Conservation (phyloP, 2,329 filamentous ascomycete genomes). For the Lomentospora prolificans region DNA sequence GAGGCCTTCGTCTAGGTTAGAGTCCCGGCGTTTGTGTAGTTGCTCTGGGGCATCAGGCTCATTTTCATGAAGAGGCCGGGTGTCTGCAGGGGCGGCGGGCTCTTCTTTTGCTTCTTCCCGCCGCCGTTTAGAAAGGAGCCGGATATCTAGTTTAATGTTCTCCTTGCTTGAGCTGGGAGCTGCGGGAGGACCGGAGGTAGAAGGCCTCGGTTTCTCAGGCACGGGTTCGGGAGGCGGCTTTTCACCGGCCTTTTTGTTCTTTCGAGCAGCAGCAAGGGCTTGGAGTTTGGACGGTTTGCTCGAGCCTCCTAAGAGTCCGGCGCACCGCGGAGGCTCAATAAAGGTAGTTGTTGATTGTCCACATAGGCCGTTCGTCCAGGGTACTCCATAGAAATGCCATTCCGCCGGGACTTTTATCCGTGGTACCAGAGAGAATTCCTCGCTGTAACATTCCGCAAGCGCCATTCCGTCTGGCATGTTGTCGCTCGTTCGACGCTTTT, state of each 20-base stretch:
- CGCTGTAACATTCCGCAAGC: neutral
- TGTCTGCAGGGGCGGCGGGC: neutral
- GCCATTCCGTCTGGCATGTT: conserved; percentile 9
- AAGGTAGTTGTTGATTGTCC: conserved; percentile 58
- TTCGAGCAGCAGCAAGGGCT: conserved; percentile 74
- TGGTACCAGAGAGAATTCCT: conserved; percentile 6
- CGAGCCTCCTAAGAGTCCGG: conserved; percentile 70
- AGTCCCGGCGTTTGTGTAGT: neutral
- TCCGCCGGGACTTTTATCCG: conserved; percentile 1
- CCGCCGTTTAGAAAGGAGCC: conserved; percentile 14
- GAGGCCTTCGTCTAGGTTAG: neutral
- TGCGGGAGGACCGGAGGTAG: neutral
- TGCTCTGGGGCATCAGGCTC: neutral
- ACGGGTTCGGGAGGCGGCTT: conserved; percentile 27
- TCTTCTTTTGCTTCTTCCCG: neutral
- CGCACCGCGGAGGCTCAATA: conserved; percentile 38
- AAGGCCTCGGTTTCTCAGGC: neutral
- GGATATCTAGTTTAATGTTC: conserved; percentile 11
- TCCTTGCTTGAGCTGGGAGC: conserved; percentile 2
- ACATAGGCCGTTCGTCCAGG: conserved; percentile 68
- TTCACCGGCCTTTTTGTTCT: conserved; percentile 63
- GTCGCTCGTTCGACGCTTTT: conserved; percentile 13
- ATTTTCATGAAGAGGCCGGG: neutral
- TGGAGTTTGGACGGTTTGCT: conserved; percentile 83
- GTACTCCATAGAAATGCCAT: conserved; percentile 69